Percentiles rank a stretch among this genome's conserved stretches.
These are phyloP conservation scores for Lentinula edodes DNA, from an alignment of 768 basidiomycete species.

Conservation along the genomic window DNA sequence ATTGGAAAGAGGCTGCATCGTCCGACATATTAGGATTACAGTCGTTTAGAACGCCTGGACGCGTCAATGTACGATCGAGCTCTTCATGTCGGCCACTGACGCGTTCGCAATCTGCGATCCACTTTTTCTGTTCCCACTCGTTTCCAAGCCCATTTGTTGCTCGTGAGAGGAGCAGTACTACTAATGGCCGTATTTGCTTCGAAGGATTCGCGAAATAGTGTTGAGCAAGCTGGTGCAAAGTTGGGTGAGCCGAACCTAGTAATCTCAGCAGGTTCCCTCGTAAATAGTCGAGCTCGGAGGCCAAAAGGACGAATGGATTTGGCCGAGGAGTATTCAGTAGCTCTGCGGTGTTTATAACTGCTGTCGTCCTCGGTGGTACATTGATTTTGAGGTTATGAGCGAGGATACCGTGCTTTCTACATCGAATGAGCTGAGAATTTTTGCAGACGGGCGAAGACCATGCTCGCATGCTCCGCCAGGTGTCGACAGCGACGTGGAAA, in stretches of 20 bases:
- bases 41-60: constrained; percentile 81
- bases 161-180: constrained; percentile 85
- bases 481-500: constrained; percentile 7
- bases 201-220: constrained; percentile 90
- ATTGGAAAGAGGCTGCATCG: constrained; percentile 61
- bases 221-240: constrained; percentile 80
- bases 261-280: constrained; percentile 69
- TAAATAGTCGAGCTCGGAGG: constrained; percentile 66
- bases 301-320: constrained; percentile 69
- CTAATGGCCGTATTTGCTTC: constrained; percentile 84
- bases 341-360: neutral
- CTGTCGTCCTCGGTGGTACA: neutral
- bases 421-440: constrained; percentile 18
- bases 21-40: constrained; percentile 87
- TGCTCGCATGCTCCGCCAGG: constrained; percentile 14
- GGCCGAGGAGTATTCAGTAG: constrained; percentile 19
- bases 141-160: constrained; percentile 89
- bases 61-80: constrained; percentile 76
- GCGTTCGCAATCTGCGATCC: constrained; percentile 55
- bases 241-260: constrained; percentile 85
- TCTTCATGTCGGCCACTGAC: constrained; percentile 46
- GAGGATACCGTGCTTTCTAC: constrained; percentile 29
- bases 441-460: constrained; percentile 8
- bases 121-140: constrained; percentile 53
- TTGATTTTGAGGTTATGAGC: constrained; percentile 27